Conservation (phyloP, 1,284 basidiomycete species). For the Melampsora larici-populina region DNA sequence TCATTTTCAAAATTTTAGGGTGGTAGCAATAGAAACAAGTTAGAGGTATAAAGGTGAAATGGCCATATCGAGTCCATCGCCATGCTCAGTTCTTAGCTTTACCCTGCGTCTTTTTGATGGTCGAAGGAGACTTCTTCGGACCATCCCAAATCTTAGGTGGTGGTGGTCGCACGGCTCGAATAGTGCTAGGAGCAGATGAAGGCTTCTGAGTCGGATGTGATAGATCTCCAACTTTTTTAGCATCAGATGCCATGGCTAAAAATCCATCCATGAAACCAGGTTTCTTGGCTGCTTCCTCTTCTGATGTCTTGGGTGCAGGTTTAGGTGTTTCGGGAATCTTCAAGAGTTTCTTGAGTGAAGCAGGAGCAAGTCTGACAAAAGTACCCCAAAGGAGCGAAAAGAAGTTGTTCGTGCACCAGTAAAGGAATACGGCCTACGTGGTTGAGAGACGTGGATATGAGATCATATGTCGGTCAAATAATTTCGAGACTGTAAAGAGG, state of each 20-base stretch:
- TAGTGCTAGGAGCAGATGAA: too few relatives aligned
- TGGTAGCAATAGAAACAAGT: too few relatives aligned
- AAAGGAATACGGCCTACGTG: conserved; percentile 29
- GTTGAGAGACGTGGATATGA: not conserved
- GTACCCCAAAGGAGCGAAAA: conserved; percentile 35
- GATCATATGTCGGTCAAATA: not conserved
- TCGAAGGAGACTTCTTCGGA: too few relatives aligned
- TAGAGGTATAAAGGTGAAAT: too few relatives aligned
- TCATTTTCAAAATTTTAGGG: too few relatives aligned
- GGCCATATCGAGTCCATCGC: too few relatives aligned
- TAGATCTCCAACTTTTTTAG: not conserved
- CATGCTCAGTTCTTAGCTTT: too few relatives aligned
- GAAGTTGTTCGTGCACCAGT: conserved; percentile 38
- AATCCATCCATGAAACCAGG: conserved; percentile 35
- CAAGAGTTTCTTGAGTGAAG: conserved; percentile 5
- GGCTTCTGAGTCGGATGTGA: too few relatives aligned
- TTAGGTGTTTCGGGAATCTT: conserved; percentile 24
- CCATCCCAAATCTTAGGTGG: too few relatives aligned
- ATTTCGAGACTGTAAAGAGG: not conserved
- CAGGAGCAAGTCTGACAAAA: conserved; percentile 16
- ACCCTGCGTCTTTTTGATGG: too few relatives aligned
- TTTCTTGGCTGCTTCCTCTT: not conserved
- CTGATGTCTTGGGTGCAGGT: not conserved
- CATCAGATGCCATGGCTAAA: conserved; percentile 4
- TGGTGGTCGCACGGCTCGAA: too few relatives aligned